Evolutionary conservation across 2,329 filamentous ascomycete genomes (phyloP).

Genomic region (Colletotrichum sp.): DNA sequence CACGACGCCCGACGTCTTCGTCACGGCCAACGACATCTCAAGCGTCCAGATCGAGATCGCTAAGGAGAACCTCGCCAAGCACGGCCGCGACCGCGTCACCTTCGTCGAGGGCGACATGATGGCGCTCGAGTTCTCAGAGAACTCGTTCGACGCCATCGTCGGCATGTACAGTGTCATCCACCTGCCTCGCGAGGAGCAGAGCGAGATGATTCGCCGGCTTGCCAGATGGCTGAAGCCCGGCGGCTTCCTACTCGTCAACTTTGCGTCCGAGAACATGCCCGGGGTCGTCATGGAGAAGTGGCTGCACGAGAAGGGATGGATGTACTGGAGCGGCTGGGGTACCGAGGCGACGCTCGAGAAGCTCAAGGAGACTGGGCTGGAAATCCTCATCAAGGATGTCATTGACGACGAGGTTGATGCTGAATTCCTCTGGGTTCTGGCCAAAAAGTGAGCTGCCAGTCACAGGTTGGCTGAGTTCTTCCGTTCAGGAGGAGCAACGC

Average conservation of each 20-base stretch:
- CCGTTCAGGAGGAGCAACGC: no score
- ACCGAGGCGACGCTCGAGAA: conserved; percentile 33
- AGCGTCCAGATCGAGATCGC: conserved; percentile 38
- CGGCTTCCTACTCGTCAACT: conserved; percentile 55
- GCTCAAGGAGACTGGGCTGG: conserved; percentile 35
- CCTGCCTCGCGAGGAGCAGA: conserved; percentile 56
- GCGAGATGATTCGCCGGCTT: conserved; percentile 47
- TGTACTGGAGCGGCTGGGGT: conserved; percentile 49
- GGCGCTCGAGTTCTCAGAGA: conserved; percentile 32
- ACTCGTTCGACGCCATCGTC: conserved; percentile 51
- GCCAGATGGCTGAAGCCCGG: conserved; percentile 55
- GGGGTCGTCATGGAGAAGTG: conserved; percentile 37
- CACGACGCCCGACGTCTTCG: conserved; percentile 22
- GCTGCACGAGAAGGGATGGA: conserved; percentile 46
- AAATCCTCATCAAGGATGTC: conserved; percentile 35
- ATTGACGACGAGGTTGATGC: conserved; percentile 34
- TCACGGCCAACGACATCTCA: conserved; percentile 48
- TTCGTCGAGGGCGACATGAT: conserved; percentile 45
- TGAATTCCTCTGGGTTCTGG: conserved; percentile 46
- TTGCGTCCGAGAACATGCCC: conserved; percentile 35
- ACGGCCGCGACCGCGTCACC: conserved; percentile 23
- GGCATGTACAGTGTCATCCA: conserved; percentile 62
- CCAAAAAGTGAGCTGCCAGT: conserved; percentile 25
- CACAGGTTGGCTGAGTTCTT: background rate
- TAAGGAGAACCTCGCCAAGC: conserved; percentile 15